phyloP scores from a whole-genome alignment of 768 basidiomycete genomes.

The Mrakia gelida region DNA sequence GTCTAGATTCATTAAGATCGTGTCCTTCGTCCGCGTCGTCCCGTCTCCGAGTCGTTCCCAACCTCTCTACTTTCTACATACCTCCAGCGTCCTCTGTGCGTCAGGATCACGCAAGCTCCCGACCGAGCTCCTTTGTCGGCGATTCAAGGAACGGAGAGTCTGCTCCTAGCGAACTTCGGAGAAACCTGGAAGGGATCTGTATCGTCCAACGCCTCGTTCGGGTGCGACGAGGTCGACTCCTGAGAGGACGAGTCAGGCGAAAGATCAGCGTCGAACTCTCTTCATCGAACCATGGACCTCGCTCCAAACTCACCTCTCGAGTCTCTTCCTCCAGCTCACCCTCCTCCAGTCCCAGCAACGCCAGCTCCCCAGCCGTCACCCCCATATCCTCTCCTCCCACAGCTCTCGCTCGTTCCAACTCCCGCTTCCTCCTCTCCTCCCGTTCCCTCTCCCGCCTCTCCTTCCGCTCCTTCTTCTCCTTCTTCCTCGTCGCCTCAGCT shows the following conservation, averaged over 20 bases:
- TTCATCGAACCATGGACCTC: not conserved
- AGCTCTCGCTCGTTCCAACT: not conserved
- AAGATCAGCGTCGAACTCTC: not conserved
- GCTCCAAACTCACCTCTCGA: not conserved
- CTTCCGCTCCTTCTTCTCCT: constrained; percentile 9
- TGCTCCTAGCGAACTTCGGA: not conserved
- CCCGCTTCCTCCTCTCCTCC: not conserved
- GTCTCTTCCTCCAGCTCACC: not conserved
- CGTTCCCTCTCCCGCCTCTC: constrained; percentile 4
- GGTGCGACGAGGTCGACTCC: not conserved
- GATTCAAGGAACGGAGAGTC: not conserved
- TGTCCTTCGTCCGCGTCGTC: too few species aligned
- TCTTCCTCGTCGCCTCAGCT: not conserved
- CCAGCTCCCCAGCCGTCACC: not conserved
- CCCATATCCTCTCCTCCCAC: not conserved
- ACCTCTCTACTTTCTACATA: too few species aligned
- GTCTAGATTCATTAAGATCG: too few species aligned
- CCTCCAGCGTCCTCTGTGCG: too few species aligned
- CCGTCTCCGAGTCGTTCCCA: too few species aligned
- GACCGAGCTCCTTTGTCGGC: not conserved
- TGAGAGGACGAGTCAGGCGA: not conserved
- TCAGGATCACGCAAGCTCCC: too few species aligned
- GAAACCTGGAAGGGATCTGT: not conserved
- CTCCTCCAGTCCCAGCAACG: not conserved
- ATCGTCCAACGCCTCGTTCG: not conserved